Evolutionary conservation across 345 rosid genomes (phyloP).

Genomic region (Anastatica hierochuntica): DNA sequence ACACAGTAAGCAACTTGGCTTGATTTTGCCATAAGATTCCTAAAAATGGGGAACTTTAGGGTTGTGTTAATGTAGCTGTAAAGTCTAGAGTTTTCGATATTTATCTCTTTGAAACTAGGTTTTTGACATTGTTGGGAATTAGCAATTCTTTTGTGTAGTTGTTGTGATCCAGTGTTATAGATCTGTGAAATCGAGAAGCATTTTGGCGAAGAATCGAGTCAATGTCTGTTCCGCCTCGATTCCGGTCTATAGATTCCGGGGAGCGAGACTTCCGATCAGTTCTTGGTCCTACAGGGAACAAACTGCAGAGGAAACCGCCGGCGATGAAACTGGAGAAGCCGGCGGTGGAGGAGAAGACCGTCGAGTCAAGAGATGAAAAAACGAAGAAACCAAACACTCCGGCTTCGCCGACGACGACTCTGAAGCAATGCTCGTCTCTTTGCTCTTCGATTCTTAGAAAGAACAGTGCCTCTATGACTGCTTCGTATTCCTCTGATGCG

Average conservation of each 20-base stretch:
- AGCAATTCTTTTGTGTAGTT: not conserved
- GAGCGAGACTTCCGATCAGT: conserved; percentile 43
- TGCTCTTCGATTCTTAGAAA: conserved; percentile 33
- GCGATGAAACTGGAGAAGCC: conserved; percentile 34
- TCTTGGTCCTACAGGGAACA: conserved; percentile 55
- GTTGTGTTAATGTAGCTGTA: conserved; percentile 19
- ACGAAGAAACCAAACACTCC: conserved; percentile 18
- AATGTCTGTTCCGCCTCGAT: conserved; percentile 57
- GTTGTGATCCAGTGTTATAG: no score
- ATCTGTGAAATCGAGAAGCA: conserved; percentile 8
- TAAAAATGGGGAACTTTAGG: not conserved
- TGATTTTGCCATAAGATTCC: no score
- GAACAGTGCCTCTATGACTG: conserved; percentile 38
- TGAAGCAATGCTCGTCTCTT: conserved; percentile 28
- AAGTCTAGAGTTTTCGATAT: conserved; percentile 1
- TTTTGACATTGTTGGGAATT: not conserved
- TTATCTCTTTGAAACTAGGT: no score
- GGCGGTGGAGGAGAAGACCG: not conserved
- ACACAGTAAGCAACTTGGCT: no score
- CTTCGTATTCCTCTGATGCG: conserved; percentile 79
- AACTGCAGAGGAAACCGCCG: conserved; percentile 35
- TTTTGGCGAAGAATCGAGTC: conserved; percentile 1
- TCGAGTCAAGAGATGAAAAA: conserved; percentile 32
- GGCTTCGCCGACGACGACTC: conserved; percentile 18
- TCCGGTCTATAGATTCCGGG: conserved; percentile 35